A percentile compares a stretch with the other conserved stretches of the same genome.
phyloP scores from a whole-genome alignment of 768 basidiomycete genomes.

The Paxillus involutus region DNA sequence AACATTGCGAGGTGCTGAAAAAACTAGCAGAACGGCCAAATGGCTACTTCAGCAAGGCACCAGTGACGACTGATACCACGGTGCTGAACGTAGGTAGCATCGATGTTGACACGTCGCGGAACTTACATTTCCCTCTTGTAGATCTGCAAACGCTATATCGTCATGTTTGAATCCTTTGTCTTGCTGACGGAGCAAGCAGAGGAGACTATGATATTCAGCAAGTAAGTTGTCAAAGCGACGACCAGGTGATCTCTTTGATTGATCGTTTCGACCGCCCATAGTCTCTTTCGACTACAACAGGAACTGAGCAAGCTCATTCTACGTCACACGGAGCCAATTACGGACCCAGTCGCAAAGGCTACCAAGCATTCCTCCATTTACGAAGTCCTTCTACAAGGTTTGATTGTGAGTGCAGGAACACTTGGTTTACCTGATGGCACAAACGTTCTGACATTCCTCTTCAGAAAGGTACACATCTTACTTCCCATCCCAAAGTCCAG shows the following conservation, averaged over 20 bases:
- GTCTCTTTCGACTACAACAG: slow-evolving; percentile 80
- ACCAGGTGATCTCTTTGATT: not conserved
- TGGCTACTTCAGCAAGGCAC: slow-evolving; percentile 62
- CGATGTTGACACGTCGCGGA: not conserved
- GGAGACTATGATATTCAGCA: slow-evolving; percentile 95
- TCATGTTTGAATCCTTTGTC: slow-evolving; percentile 81
- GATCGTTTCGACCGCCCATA: slow-evolving; percentile 29
- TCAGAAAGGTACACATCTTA: slow-evolving; percentile 66
- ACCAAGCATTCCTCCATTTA: slow-evolving; percentile 74
- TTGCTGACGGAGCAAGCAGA: slow-evolving; percentile 80
- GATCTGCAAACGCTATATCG: slow-evolving; percentile 79
- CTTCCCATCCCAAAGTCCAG: slow-evolving; percentile 82
- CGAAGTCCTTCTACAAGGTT: slow-evolving; percentile 69
- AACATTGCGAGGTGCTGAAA: slow-evolving; percentile 79
- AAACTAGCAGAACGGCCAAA: slow-evolving; percentile 73
- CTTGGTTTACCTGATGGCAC: not conserved
- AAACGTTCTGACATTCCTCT: slow-evolving; percentile 1
- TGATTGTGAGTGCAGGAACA: slow-evolving; percentile 59
- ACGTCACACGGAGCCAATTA: slow-evolving; percentile 67
- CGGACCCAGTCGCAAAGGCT: slow-evolving; percentile 58
- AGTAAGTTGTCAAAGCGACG: slow-evolving; percentile 51
- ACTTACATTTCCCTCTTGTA: slow-evolving; percentile 13
- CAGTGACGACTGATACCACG: slow-evolving; percentile 63
- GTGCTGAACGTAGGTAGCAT: slow-evolving; percentile 55
- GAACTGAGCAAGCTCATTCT: slow-evolving; percentile 78